Base-by-base conservation (phyloP, 805 yeast species). In the Kluyveromyces wickerhamii region DNA sequence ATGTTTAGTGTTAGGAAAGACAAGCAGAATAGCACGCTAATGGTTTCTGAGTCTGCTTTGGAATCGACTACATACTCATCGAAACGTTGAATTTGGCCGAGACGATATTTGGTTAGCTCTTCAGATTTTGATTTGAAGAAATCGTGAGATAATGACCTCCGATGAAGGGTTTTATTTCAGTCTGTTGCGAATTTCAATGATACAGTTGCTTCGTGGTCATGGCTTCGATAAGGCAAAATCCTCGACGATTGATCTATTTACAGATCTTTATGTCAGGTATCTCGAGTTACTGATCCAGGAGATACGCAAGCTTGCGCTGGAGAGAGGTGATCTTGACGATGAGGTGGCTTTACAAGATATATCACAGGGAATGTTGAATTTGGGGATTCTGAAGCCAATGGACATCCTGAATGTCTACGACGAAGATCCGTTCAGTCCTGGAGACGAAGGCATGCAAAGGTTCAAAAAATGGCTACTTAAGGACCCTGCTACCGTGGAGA, bases 151-250 rank as follows among this genome's bases (percentile, higher is more conserved):
- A 25, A 48, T 51, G 47, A 45, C 55, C 7, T 42, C 53, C 5
- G 46, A 44, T 26, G 36, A 60, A 29, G 70, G 67, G 25, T 70
- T 74, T 52, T 64, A 63, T 45, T 69, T 64, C 41, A 57, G 70
- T 6, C 51, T 72, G 12, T 56, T 71, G 21, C 57, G 77, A 24
- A 59, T 74, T 29, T 63, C 77, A 0, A 63, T 71, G 41, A 62
- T 72, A 31, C 80, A 74, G 52, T 53, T 65, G 38, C 67, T 89
- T 34, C 76, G 85, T 41, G 76, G 92, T 0, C 72, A 77, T 20
- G 98, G 98, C 0, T 85, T 87, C 49, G 95, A 85, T 41, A 70
- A 77, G 47, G 77, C 88, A 43, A 67, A 77, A 34, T 83, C 89
- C 6, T 65, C 74, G 6, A 72, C 81, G 1, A 64, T 89, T 7